Evolutionary conservation across 805 yeast genomes (phyloP), one percentile per base, ranked within the genome.

Genomic region (Sugiyamaella chiloensis): DNA sequence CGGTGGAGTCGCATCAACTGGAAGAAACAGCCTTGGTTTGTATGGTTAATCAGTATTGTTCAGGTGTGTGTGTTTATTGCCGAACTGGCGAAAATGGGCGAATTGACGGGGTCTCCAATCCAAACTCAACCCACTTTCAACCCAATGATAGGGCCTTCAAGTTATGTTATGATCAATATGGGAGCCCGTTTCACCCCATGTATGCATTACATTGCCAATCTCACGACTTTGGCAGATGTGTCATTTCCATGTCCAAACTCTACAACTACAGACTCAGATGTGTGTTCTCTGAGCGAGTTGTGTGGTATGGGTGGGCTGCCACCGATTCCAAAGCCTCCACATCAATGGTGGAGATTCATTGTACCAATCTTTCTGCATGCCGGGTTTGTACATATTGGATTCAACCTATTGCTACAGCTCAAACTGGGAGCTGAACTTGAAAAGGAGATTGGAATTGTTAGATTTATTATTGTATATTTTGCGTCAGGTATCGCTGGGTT

Each of bases 111-210:
- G 2, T 71, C 76, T 12, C 79, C 83, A 2, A 74, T 84, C 51
- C 87, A 80, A 59, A 80, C 86, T 0, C 63, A 80, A 55, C 90
- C 90, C 4, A 76, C 79, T 51, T 81, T 84, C 68, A 84, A 84
- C 60, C 90, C 89, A 4, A 83, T 84, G 89, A 61, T 84, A 23
- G 90, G 90, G 1, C 90, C 90, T 9, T 81, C 87, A 2, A 66
- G 82, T 0, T 81, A 81, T 56, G 68, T 83, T 1, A 72, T 79
- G 58, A 81, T 84, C 48, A 76, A 80, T 55, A 75, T 81, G 75
- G 90, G 90, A 1, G 82, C 87, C 2, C 62, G 89, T 24, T 84
- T 81, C 60, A 72, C 76, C 1, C 87, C 89, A 0, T 84, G 90
- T 60, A 81, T 84, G 87, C 76, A 76, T 39, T 57, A 62, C 32